Conservation (phyloP, 176 grass and related monocot genomes). For the Hordeum vulgare region DNA sequence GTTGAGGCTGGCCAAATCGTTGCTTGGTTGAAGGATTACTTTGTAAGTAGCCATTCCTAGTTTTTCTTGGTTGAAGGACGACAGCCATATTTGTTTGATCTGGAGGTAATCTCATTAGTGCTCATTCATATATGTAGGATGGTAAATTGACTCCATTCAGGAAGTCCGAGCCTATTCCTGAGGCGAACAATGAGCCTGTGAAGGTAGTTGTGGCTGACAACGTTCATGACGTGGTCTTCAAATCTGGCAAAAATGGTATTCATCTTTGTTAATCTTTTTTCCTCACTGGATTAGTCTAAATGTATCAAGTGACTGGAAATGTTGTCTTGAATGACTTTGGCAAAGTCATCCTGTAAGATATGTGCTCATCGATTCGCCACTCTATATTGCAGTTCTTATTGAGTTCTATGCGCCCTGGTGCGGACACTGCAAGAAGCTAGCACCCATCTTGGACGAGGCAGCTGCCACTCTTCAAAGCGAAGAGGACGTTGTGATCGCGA, state of each 20-base stretch:
- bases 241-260: slow-evolving; percentile 91
- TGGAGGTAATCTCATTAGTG: background rate
- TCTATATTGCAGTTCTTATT: slow-evolving; percentile 52
- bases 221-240: slow-evolving; percentile 62
- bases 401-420: slow-evolving; percentile 99
- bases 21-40: slow-evolving; percentile 77
- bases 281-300: background rate
- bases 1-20: slow-evolving; percentile 60
- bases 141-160: slow-evolving; percentile 65
- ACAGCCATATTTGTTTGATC: background rate
- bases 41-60: slow-evolving; percentile 25
- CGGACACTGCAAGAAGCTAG: slow-evolving; percentile 92
- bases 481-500: slow-evolving; percentile 80
- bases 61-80: background rate
- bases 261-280: background rate
- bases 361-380: background rate
- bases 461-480: slow-evolving; percentile 65
- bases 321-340: background rate
- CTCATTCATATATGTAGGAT: slow-evolving; percentile 37
- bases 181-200: slow-evolving; percentile 73
- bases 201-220: slow-evolving; percentile 83
- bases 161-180: slow-evolving; percentile 88
- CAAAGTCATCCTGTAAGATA: background rate
- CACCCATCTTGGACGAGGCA: slow-evolving; percentile 75
- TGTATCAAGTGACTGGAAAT: background rate